phyloP scores from a whole-genome alignment of 331 rosid genomes.

The Rosa hybrid region DNA sequence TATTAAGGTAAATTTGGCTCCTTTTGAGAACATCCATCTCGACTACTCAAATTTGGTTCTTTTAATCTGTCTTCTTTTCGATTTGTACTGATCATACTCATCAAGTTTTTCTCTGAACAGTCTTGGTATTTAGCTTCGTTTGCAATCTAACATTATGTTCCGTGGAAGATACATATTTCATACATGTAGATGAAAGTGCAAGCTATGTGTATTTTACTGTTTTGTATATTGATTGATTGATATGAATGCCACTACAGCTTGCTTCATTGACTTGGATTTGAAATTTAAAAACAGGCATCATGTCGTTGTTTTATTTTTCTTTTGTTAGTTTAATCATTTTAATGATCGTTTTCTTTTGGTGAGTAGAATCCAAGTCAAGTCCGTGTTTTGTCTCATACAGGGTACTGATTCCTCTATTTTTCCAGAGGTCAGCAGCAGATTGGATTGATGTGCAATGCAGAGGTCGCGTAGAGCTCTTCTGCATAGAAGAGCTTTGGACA shows the following conservation, averaged over 20 bases:
- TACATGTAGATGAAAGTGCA: slow-evolving; percentile 16
- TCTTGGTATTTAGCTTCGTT: slow-evolving; percentile 4
- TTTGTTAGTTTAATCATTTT: slow-evolving; percentile 18
- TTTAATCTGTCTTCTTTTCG: neutral
- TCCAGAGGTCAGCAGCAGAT: slow-evolving; percentile 26
- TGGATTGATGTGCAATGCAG: slow-evolving; percentile 84
- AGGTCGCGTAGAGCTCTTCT: slow-evolving; percentile 81
- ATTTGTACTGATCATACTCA: neutral
- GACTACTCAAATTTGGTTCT: neutral
- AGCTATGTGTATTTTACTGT: neutral
- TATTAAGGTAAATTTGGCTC: slow-evolving; percentile 34
- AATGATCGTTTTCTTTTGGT: slow-evolving; percentile 11
- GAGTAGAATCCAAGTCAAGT: slow-evolving; percentile 26
- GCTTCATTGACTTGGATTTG: slow-evolving; percentile 19
- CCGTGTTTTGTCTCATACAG: slow-evolving; percentile 43
- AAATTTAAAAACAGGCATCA: slow-evolving; percentile 36
- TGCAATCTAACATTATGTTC: neutral
- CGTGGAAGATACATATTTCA: neutral
- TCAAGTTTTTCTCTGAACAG: neutral
- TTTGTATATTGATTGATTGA: slow-evolving; percentile 9
- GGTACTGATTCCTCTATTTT: slow-evolving; percentile 20
- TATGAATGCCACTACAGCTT: neutral
- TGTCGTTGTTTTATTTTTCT: neutral
- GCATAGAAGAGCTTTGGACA: slow-evolving; percentile 62
- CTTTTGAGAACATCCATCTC: slow-evolving; percentile 13